Evolutionary conservation across 1,139 yeast species (phyloP).

Genomic region (Magnusiomyces paraingens): DNA sequence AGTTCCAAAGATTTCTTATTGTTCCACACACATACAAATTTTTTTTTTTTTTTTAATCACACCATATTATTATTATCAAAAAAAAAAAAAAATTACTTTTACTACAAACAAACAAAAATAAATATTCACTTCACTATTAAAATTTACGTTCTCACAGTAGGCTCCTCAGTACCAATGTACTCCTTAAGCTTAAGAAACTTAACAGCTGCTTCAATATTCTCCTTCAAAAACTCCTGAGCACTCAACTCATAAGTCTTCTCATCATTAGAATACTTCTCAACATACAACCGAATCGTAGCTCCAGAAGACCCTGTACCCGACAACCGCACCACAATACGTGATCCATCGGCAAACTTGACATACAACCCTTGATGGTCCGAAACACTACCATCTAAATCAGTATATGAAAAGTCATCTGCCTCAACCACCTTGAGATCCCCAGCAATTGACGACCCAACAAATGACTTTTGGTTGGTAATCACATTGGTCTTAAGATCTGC

Average conservation of each 20-base stretch:
- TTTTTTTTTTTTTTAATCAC: too few species aligned
- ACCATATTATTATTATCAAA: too few species aligned
- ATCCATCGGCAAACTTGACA: slow-evolving; percentile 74
- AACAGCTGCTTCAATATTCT: slow-evolving; percentile 59
- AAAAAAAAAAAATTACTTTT: too few species aligned
- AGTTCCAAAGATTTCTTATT: too few species aligned
- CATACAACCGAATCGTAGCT: slow-evolving; percentile 89
- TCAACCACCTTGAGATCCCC: slow-evolving; percentile 54
- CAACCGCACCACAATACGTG: slow-evolving; percentile 81
- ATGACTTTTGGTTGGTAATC: slow-evolving; percentile 36
- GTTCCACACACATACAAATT: too few species aligned
- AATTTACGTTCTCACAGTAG: slow-evolving; percentile 73
- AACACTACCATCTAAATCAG: slow-evolving; percentile 90
- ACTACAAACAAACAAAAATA: too few species aligned
- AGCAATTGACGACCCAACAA: slow-evolving; percentile 43
- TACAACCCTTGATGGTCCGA: slow-evolving; percentile 88
- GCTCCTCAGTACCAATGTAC: slow-evolving; percentile 73
- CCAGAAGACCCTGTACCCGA: slow-evolving; percentile 99
- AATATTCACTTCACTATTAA: too few species aligned
- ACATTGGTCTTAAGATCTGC: slow-evolving; percentile 46
- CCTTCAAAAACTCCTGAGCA: slow-evolving; percentile 65
- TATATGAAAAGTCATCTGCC: slow-evolving; percentile 85
- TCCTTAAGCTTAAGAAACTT: slow-evolving; percentile 65
- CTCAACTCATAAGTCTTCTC: slow-evolving; percentile 41
- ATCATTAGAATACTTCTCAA: slow-evolving; percentile 76